Evolutionary conservation across 495 filamentous ascomycete genomes (phyloP).

Genomic region (Geoglossum glabrum): DNA sequence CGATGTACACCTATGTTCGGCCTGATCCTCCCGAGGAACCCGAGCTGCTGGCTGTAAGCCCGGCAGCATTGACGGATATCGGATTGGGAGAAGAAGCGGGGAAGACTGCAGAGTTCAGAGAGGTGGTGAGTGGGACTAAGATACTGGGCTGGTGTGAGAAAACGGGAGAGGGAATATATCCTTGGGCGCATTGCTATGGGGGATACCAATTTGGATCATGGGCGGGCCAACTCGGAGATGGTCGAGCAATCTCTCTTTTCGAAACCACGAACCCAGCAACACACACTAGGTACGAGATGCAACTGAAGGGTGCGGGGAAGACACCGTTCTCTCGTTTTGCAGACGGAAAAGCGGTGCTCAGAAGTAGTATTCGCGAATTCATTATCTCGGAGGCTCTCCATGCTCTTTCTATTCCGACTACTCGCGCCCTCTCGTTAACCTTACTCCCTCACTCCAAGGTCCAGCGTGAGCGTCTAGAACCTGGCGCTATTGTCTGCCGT

Average conservation of each 20-base stretch:
- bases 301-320: conserved; percentile 79
- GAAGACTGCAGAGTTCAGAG: conserved; percentile 51
- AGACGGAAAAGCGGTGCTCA: conserved; percentile 86
- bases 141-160: conserved; percentile 29
- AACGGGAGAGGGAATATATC: conserved; percentile 53
- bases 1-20: conserved; percentile 77
- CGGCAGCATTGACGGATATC: conserved; percentile 56
- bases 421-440: conserved; percentile 65
- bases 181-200: conserved; percentile 96
- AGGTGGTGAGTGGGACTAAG: conserved; percentile 60
- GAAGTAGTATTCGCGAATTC: conserved; percentile 84
- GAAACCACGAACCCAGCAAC: conserved; percentile 65
- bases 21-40: conserved; percentile 48
- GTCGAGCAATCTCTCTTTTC: conserved; percentile 83
- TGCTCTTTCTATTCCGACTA: conserved; percentile 67
- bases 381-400: conserved; percentile 73
- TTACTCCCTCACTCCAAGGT: conserved; percentile 53
- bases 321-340: conserved; percentile 94
- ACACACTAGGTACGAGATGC: conserved; percentile 59
- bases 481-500: conserved; percentile 75
- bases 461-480: conserved; percentile 64
- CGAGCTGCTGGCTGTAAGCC: conserved; percentile 62
- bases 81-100: conserved; percentile 48
- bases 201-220: conserved; percentile 58
- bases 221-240: conserved; percentile 92